A percentile compares a stretch with the other conserved stretches of the same genome.
Evolutionary conservation across 768 basidiomycete species (phyloP).

Genomic region (Steccherinum ochraceum): DNA sequence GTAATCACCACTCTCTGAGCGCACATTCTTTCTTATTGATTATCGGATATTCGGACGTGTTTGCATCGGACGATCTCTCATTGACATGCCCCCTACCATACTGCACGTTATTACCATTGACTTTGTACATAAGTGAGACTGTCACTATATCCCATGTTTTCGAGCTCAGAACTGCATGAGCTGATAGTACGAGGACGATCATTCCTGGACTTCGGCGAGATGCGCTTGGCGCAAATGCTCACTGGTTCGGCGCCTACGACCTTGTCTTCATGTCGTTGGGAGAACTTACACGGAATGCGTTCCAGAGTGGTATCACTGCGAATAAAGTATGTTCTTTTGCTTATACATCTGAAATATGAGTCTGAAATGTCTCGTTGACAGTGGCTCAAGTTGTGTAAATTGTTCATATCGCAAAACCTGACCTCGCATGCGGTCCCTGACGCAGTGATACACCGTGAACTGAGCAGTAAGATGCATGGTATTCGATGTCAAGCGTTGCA

Average conservation of each 20-base stretch:
- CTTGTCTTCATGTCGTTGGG: constrained; percentile 50
- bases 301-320: constrained; percentile 62
- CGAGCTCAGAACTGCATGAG: too few species aligned
- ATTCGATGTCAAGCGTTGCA: not conserved
- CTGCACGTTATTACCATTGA: too few species aligned
- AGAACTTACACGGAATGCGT: constrained; percentile 67
- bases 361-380: constrained; percentile 18
- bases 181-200: too few species aligned
- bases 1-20: constrained; percentile 24
- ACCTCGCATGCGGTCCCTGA: constrained; percentile 21
- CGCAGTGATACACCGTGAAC: constrained; percentile 43
- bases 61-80: too few species aligned
- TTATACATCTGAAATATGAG: constrained; percentile 1
- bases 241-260: too few species aligned
- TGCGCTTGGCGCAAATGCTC: too few species aligned
- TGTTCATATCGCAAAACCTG: constrained; percentile 49
- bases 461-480: constrained; percentile 48
- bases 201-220: too few species aligned
- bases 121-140: too few species aligned
- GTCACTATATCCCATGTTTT: too few species aligned
- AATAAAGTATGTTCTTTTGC: constrained; percentile 42
- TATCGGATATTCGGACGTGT: too few species aligned
- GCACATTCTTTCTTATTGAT: not conserved
- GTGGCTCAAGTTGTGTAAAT: constrained; percentile 65
- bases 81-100: too few species aligned